phyloP scores from a whole-genome alignment of 2,329 filamentous ascomycete genomes.

The Parascedosporium putredinis region DNA sequence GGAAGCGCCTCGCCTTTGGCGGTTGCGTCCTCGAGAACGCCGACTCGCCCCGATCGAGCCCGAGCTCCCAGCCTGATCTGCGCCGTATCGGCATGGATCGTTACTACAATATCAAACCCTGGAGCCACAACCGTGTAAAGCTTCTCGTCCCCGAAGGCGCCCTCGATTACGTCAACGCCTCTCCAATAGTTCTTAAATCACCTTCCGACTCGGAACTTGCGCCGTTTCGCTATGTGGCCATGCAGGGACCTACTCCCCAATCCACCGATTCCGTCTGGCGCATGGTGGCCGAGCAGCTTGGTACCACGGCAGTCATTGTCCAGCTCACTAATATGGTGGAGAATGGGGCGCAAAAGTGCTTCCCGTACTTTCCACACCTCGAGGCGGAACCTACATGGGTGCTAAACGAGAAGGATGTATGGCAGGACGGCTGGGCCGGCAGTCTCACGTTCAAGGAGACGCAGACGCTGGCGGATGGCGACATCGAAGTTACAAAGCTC shows the following conservation, averaged over 20 bases:
- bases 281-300: conserved; percentile 76
- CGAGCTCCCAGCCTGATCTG: not conserved
- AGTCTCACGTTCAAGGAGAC: conserved; percentile 56
- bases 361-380: conserved; percentile 68
- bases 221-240: conserved; percentile 68
- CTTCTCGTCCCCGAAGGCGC: conserved; percentile 65
- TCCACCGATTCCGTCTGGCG: conserved; percentile 83
- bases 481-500: conserved; percentile 67
- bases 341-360: conserved; percentile 69
- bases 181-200: conserved; percentile 50
- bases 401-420: conserved; percentile 54
- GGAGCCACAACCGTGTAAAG: conserved; percentile 74
- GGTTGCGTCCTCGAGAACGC: conserved; percentile 8
- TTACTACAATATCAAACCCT: conserved; percentile 84
- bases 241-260: conserved; percentile 74
- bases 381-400: conserved; percentile 40
- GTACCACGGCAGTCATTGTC: conserved; percentile 69
- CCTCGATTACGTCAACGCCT: conserved; percentile 76
- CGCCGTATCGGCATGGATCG: conserved; percentile 51
- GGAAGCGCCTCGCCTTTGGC: conserved; percentile 29
- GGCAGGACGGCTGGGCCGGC: conserved; percentile 57
- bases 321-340: conserved; percentile 92
- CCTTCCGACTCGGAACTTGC: conserved; percentile 26
- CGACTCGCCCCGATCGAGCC: conserved; percentile 5
- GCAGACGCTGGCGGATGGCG: conserved; percentile 42